Evolutionary conservation across 139 green algal species (phyloP).

Genomic region (Asterochloris erici): DNA sequence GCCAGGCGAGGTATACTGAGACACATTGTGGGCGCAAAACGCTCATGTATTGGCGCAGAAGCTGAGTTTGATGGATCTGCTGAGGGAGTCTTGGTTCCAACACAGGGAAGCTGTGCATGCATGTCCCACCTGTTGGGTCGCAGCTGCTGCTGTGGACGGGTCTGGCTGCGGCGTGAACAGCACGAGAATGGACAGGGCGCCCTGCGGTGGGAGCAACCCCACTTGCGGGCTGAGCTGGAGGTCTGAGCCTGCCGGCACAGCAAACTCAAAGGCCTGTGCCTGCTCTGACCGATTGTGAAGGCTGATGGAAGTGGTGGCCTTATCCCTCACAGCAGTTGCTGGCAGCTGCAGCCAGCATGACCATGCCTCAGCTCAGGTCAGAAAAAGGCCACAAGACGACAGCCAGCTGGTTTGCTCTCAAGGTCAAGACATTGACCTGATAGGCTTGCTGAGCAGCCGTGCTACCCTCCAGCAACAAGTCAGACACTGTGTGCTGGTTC

Average conservation of each 20-base stretch:
- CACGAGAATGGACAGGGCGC: constrained; percentile 27
- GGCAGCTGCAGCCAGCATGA: constrained; percentile 28
- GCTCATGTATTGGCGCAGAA: background rate
- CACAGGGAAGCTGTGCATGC: background rate
- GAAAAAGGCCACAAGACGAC: background rate
- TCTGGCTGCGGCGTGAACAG: constrained; percentile 33
- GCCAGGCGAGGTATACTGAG: background rate
- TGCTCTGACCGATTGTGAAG: constrained; percentile 42
- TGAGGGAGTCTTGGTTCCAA: background rate
- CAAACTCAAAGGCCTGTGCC: constrained; percentile 56
- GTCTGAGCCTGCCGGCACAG: constrained; percentile 33
- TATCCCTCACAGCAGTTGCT: constrained; percentile 51
- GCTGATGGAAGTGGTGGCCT: constrained; percentile 31
- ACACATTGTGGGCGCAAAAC: background rate
- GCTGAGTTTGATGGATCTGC: background rate
- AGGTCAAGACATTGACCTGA: background rate
- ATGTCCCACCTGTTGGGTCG: background rate
- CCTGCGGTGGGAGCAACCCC: constrained; percentile 25
- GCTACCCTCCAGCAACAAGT: background rate
- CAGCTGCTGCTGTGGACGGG: background rate
- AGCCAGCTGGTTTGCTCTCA: background rate
- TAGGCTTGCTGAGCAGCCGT: background rate
- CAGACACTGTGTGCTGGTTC: background rate
- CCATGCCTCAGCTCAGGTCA: background rate
- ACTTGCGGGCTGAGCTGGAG: constrained; percentile 49